These are phyloP conservation scores for Aspergillus conjunctus DNA, from an alignment of 495 filamentous ascomycete species.

Conservation along the genomic window DNA sequence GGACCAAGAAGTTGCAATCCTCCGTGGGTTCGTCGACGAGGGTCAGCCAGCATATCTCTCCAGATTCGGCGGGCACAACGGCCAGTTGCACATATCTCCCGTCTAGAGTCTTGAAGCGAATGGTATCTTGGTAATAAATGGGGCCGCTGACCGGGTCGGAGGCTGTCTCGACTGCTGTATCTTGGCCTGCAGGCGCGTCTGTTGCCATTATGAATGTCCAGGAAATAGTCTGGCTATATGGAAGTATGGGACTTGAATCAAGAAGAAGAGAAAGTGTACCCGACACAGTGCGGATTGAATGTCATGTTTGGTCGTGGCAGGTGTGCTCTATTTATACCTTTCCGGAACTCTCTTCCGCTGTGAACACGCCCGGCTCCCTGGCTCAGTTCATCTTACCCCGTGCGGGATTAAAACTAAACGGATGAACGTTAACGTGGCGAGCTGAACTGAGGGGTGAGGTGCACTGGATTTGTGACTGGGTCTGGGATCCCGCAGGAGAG, in stretches of 20 bases:
- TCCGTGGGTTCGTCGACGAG: background rate
- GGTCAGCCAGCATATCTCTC: constrained; percentile 3
- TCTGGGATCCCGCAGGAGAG: background rate
- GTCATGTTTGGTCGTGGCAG: too few species aligned
- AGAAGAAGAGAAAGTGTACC: background rate
- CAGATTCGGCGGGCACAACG: constrained; percentile 4
- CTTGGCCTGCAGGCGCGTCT: background rate
- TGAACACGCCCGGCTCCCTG: too few species aligned
- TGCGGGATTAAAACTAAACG: too few species aligned
- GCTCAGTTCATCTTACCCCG: too few species aligned
- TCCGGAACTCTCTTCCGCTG: too few species aligned
- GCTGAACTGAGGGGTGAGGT: too few species aligned
- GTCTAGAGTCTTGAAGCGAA: constrained; percentile 1
- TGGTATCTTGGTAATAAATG: constrained; percentile 5
- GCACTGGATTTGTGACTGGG: too few species aligned
- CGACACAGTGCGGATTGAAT: too few species aligned
- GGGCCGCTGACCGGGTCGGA: background rate
- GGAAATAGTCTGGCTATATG: background rate
- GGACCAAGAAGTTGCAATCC: constrained; percentile 8
- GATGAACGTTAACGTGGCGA: too few species aligned
- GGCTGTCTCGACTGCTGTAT: background rate
- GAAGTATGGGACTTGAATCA: background rate
- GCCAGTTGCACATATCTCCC: background rate
- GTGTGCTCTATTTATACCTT: too few species aligned
- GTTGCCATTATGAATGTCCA: background rate